phyloP scores from a whole-genome alignment of 306 rosid genomes.

The Nissolia schottii region DNA sequence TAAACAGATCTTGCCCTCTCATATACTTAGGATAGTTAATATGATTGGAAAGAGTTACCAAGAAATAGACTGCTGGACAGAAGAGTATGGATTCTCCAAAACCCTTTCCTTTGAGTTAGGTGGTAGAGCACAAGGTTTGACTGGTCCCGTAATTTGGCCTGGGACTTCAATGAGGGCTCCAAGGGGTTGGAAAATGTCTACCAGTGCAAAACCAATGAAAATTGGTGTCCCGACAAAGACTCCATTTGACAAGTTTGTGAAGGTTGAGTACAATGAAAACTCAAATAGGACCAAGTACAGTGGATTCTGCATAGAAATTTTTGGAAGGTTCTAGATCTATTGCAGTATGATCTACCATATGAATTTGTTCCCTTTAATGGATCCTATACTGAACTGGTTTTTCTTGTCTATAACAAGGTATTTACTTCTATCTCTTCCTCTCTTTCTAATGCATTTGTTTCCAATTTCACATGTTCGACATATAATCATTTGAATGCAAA shows the following conservation, averaged over 20 bases:
- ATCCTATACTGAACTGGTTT: constrained; percentile 26
- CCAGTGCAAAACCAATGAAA: constrained; percentile 23
- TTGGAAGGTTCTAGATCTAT: not conserved
- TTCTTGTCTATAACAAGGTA: constrained; percentile 38
- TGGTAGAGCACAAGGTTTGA: not conserved
- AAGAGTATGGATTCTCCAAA: constrained; percentile 8
- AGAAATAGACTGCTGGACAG: constrained; percentile 42
- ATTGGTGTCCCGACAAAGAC: constrained; percentile 44
- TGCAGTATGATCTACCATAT: constrained; percentile 34
- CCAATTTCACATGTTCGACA: not conserved
- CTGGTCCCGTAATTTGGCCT: constrained; percentile 40
- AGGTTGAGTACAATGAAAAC: constrained; percentile 8
- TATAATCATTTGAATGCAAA: not conserved
- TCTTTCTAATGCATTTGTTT: not conserved
- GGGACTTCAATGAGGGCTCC: constrained; percentile 32
- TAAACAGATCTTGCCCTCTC: constrained; percentile 18
- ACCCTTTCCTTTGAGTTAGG: not conserved
- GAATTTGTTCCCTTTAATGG: constrained; percentile 12
- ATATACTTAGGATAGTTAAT: constrained; percentile 33
- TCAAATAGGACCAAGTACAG: not conserved
- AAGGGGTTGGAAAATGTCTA: constrained; percentile 51
- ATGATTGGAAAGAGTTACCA: constrained; percentile 25
- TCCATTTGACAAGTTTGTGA: constrained; percentile 39
- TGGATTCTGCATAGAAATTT: constrained; percentile 46
- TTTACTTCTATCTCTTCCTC: not conserved